phyloP scores from a whole-genome alignment of 139 green algal species.

The Chlamydomonas sphaeroides region DNA sequence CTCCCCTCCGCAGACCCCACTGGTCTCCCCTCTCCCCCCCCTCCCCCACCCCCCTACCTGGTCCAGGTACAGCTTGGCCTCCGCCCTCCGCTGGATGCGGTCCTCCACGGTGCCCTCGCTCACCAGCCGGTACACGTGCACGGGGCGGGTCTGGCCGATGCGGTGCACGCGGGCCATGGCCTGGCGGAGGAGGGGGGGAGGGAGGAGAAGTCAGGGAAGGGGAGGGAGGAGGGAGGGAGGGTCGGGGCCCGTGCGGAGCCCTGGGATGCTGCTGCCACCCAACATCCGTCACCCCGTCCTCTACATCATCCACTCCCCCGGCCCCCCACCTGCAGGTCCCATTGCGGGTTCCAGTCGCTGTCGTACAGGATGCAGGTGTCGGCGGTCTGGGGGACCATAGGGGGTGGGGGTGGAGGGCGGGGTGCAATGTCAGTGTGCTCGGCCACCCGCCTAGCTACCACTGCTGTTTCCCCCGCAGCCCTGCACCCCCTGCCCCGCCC shows the following conservation, averaged over 20 bases:
- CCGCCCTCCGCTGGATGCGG: conserved; percentile 73
- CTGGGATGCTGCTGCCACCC: too few relatives aligned
- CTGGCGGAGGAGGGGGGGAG: conserved; percentile 75
- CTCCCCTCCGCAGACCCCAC: too few relatives aligned
- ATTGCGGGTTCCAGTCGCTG: conserved; percentile 68
- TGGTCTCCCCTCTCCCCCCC: neutral
- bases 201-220: too few relatives aligned
- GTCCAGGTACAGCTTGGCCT: conserved; percentile 81
- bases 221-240: too few relatives aligned
- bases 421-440: neutral
- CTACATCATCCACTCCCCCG: too few relatives aligned
- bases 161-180: conserved; percentile 94
- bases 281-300: too few relatives aligned
- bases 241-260: too few relatives aligned
- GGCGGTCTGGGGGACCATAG: conserved; percentile 50
- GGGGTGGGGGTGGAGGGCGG: neutral
- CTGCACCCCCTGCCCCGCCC: neutral
- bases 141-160: conserved; percentile 59
- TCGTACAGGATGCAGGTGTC: conserved; percentile 93
- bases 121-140: conserved; percentile 74
- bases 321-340: conserved; percentile 78
- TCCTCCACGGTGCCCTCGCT: conserved; percentile 74
- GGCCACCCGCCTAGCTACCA: too few relatives aligned
- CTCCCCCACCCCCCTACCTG: conserved; percentile 20
- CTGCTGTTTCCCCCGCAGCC: neutral